Base-by-base conservation (phyloP, 805 yeast genomes). In the Saturnispora mendoncae region DNA sequence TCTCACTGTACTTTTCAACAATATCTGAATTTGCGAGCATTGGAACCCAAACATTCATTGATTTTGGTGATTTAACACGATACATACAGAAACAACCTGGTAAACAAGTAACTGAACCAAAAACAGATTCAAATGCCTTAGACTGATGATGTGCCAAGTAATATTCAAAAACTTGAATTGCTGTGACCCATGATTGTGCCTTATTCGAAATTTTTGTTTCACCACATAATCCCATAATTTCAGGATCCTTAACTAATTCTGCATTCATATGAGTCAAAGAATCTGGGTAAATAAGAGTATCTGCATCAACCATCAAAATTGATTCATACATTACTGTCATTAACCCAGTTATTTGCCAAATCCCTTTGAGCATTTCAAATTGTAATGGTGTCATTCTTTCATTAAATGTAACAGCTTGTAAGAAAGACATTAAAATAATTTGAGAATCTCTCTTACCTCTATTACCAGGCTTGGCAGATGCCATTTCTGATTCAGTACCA, bases 371-470 rank as follows among this genome's bases (percentile, higher is more conserved):
- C 49, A 87, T 68, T 56, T 83, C 92, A 54, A 74, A 86, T 51
- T 88, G 95, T 44, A 87, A 72, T 50, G 81, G 84, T 0, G 95
- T 80, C 96, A 87, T 87, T 69, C 96, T 78, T 60, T 88, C 97
- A 60, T 87, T 88, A 61, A 84, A 86, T 52, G 88, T 84, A 15
- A 87, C 73, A 52, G 78, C 80, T 62, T 87, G 95, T 54, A 87
- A 69, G 61, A 87, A 87, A 0, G 90, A 79, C 96, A 87, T 87
- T 52, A 87, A 67, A 46, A 87, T 80, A 45, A 87, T 79, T 60
- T 87, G 97, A 18, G 96, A 84, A 57, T 87, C 97, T 65, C 97
- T 83, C 61, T 87, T 87, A 64, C 97, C 97, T 69, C 97, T 79
- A 60, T 87, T 87, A 51, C 97, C 97, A 4, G 95, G 95, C 56